Conservation (phyloP, 73 alveolate genomes). For the Diophrys sp. region DNA sequence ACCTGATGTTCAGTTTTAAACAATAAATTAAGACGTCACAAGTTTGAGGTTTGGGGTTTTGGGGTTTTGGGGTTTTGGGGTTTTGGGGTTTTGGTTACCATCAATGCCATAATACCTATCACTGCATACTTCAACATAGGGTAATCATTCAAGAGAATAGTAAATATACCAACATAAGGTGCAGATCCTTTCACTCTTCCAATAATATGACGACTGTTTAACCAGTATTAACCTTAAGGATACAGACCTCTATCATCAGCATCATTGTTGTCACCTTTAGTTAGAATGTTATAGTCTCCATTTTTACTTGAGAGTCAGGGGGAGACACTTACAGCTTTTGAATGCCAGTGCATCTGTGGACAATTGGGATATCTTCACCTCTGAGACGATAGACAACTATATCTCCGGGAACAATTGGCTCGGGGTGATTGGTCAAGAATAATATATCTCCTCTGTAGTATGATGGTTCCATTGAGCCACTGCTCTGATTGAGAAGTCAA, state of each 20-base stretch:
- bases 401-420: slow-evolving; percentile 85
- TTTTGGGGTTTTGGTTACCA: too few relatives aligned
- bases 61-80: too few relatives aligned
- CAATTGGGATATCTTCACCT: slow-evolving; percentile 92
- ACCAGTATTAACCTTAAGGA: slow-evolving; percentile 85
- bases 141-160: slow-evolving; percentile 93
- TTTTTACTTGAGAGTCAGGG: too few relatives aligned
- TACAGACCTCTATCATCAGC: slow-evolving; percentile 97
- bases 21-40: too few relatives aligned
- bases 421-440: slow-evolving; percentile 70
- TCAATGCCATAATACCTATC: slow-evolving; percentile 85
- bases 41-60: too few relatives aligned
- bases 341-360: slow-evolving; percentile 89
- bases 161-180: slow-evolving; percentile 96
- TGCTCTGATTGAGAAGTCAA: neutral
- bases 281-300: slow-evolving; percentile 76
- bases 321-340: too few relatives aligned
- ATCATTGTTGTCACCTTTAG: slow-evolving; percentile 97
- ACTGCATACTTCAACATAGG: slow-evolving; percentile 84
- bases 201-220: slow-evolving; percentile 72
- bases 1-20: too few relatives aligned
- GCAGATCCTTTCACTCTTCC: slow-evolving; percentile 88
- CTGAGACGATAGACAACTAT: slow-evolving; percentile 90
- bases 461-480: slow-evolving; percentile 97
- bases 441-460: slow-evolving; percentile 97